Percentiles rank a stretch among this genome's conserved stretches.
phyloP scores from a whole-genome alignment of 164 flowering plant species.

The Taxillus chinensis region DNA sequence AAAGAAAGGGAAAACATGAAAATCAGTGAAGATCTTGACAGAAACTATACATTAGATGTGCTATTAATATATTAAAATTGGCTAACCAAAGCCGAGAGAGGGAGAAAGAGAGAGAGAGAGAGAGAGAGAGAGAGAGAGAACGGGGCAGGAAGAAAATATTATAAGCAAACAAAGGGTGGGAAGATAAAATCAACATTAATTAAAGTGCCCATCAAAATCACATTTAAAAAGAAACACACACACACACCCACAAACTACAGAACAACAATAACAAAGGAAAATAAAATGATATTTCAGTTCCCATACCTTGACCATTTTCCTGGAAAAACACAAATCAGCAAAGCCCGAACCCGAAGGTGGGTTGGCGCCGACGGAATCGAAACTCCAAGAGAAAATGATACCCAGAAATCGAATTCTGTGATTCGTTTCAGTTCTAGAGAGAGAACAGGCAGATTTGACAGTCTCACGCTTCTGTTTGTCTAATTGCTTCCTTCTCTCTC shows the following conservation, averaged over 20 bases:
- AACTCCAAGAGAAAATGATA: conserved; percentile 14
- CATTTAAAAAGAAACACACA: not conserved
- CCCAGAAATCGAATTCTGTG: conserved; percentile 5
- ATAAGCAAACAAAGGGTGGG: no score
- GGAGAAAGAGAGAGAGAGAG: no score
- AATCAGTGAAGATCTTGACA: no score
- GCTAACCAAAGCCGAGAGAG: no score
- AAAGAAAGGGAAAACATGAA: no score
- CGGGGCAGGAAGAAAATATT: no score
- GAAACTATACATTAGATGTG: no score
- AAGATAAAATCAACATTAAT: not conserved
- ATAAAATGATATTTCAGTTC: no score
- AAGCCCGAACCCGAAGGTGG: conserved; percentile 9
- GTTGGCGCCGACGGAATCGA: conserved; percentile 36
- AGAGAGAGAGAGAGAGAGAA: no score
- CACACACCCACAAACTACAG: no score
- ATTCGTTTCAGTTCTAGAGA: conserved; percentile 13
- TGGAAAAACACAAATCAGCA: not conserved
- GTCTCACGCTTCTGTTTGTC: conserved; percentile 9
- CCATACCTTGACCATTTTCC: conserved; percentile 44
- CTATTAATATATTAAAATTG: no score
- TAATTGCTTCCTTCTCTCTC: not conserved
- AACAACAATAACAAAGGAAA: no score
- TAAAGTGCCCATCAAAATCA: not conserved
- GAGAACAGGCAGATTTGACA: conserved; percentile 27